Evolutionary conservation across 257 asterid genomes (phyloP), one percentile per base, ranked within the genome.

Genomic region (Nicotiana tomentosiformis): DNA sequence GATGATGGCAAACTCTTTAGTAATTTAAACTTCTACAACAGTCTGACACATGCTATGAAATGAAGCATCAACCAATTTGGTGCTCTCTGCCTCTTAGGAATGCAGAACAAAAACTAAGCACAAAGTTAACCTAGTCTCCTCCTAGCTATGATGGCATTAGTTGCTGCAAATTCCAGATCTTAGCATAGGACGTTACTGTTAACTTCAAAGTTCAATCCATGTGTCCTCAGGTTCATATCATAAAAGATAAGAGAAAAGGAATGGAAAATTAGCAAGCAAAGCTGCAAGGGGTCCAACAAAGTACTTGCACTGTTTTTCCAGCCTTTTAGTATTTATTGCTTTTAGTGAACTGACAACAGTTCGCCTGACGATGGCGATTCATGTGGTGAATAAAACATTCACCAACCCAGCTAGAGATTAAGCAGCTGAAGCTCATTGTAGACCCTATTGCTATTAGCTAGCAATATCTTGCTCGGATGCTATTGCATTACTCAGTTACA

Each of bases 121-220:
- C 46, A 26, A 26, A 76, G 80, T 76, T 76, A 51, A 74, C 62
- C 46, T 76, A 51, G 64, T 7, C 46, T 51, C 64, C 64, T 76
- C 80, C 46, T 26, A 76, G 80, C 43, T 76, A 76, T 76, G 64
- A 51, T 76, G 80, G 8, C 64, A 51, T 51, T 74, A 76, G 15
- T 51, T 76, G 64, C 33, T 76, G 80, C 80, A 76, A 51, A 49
- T 49, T 76, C 16, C 8, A 26, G 80, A 76, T 56, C 46, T 26
- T 29, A 15, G 15, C 20, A 51, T 51, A 15, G 64, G 64, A 29
- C 26, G 29, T 26, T 29, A 29, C 80, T 26, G 39, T 76, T 18
- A 15, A 18, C 20, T 26, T 76, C 51, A 43, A 43, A 43, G 51
- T 43, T 43, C 51, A 32, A 67, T 18, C 43, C 20, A 64, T 46